Conservation (phyloP, 2,329 filamentous ascomycete genomes). For the Colletotrichum higginsianum region DNA sequence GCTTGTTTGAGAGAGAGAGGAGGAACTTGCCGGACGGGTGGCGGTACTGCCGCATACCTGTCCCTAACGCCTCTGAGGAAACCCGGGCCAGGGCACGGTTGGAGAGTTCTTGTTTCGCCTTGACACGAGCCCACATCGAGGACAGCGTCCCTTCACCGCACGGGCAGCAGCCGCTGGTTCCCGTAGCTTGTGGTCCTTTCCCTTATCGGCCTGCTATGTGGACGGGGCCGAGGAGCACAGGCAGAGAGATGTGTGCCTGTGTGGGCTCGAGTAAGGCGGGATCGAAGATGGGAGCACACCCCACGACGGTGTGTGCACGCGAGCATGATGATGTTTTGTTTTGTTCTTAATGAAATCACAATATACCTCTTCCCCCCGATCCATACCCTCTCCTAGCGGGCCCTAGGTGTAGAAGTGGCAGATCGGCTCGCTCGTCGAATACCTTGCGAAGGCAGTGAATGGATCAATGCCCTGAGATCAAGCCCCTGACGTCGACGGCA, state of each 20-base stretch:
- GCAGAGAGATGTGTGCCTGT: neutral
- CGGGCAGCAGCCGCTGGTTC: constrained; percentile 1
- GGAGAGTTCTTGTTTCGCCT: neutral
- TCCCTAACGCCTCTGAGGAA: neutral
- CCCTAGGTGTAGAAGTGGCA: neutral
- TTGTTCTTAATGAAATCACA: too few species aligned
- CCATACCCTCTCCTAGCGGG: too few species aligned
- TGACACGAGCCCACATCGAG: neutral
- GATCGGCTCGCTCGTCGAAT: neutral
- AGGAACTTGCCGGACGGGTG: neutral
- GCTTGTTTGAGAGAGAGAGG: neutral
- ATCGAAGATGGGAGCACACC: too few species aligned
- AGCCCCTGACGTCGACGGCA: constrained; percentile 2
- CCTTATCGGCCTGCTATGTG: neutral
- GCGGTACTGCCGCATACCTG: neutral
- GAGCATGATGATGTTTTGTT: too few species aligned
- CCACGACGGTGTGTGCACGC: too few species aligned
- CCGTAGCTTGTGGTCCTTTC: neutral
- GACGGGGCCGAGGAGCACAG: neutral
- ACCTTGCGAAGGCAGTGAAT: neutral
- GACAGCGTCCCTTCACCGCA: neutral
- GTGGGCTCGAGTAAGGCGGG: too few species aligned
- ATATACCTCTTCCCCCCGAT: neutral
- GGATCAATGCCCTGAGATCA: constrained; percentile 4
- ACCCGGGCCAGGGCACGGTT: neutral